Evolutionary conservation across 2,329 filamentous ascomycete species (phyloP).

Genomic region (Plectosphaerella plurivora): DNA sequence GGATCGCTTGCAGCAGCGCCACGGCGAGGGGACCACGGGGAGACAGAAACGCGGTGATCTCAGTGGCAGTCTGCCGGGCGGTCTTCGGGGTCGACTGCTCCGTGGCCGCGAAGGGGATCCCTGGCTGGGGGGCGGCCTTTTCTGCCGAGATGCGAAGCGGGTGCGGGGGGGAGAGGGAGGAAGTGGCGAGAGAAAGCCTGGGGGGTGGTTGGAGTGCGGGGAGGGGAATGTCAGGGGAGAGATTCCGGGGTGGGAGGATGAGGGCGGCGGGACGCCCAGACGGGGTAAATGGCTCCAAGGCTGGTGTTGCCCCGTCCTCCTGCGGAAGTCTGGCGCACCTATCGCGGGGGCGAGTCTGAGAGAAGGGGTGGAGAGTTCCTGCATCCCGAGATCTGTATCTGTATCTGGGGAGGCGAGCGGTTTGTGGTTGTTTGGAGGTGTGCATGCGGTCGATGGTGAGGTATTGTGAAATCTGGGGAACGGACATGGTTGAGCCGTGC

Average conservation of each 20-base stretch:
- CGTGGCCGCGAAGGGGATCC: slow-evolving; percentile 4
- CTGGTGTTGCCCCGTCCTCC: no score
- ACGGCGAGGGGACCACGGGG: background rate
- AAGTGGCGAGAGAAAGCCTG: background rate
- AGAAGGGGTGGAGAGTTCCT: no score
- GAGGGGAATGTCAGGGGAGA: background rate
- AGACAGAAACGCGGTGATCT: background rate
- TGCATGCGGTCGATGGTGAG: no score
- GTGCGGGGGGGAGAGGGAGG: background rate
- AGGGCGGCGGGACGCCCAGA: background rate
- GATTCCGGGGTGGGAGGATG: background rate
- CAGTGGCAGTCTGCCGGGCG: background rate
- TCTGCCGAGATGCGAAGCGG: slow-evolving; percentile 1
- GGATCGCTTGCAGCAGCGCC: background rate
- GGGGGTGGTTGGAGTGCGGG: background rate
- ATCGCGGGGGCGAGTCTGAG: no score
- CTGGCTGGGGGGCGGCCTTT: background rate
- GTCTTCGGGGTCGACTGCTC: slow-evolving; percentile 5
- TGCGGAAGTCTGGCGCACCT: no score
- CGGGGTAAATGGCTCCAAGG: slow-evolving; percentile 1
- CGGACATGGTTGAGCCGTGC: no score
- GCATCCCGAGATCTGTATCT: no score
- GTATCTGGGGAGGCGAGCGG: no score
- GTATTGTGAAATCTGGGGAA: no score
- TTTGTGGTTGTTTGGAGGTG: no score